Conservation (phyloP, 2,329 filamentous ascomycete genomes). For the Fusarium cicatricum region DNA sequence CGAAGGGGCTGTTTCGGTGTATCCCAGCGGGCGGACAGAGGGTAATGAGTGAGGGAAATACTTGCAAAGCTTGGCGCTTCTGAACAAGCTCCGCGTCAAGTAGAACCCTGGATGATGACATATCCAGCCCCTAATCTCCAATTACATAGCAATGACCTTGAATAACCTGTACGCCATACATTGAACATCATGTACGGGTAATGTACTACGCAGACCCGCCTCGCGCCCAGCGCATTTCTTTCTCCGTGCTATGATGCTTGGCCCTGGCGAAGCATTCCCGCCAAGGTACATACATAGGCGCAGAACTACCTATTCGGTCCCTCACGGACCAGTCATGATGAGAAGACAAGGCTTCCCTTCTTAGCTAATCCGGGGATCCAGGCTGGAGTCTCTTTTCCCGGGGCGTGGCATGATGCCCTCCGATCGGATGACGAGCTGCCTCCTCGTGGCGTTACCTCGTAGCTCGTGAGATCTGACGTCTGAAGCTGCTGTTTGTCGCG, state of each 20-base stretch:
- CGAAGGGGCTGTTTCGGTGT: not conserved
- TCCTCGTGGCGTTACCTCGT: conserved; percentile 7
- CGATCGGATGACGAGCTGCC: not conserved
- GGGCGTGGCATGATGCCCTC: conserved; percentile 4
- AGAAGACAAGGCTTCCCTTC: not conserved
- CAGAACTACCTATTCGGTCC: conserved; percentile 3
- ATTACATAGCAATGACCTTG: not conserved
- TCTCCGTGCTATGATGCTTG: not conserved
- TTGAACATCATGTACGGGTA: not conserved
- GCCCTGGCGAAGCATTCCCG: not conserved
- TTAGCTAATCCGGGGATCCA: conserved; percentile 8
- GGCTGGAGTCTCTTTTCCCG: not conserved
- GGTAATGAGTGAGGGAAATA: conserved; percentile 6
- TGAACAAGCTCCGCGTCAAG: not conserved
- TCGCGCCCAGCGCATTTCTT: not conserved
- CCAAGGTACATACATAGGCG: not conserved
- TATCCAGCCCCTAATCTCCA: not conserved
- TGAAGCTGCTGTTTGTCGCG: conserved; percentile 4
- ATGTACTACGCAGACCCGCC: not conserved
- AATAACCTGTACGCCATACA: not conserved
- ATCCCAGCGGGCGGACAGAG: not conserved
- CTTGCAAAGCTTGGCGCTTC: conserved; percentile 9
- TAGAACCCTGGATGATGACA: not conserved
- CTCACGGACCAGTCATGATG: not conserved
- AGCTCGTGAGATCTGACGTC: conserved; percentile 15